Conservation (phyloP, 176 grass and related monocot species). For the Cenchrus fungigraminus region DNA sequence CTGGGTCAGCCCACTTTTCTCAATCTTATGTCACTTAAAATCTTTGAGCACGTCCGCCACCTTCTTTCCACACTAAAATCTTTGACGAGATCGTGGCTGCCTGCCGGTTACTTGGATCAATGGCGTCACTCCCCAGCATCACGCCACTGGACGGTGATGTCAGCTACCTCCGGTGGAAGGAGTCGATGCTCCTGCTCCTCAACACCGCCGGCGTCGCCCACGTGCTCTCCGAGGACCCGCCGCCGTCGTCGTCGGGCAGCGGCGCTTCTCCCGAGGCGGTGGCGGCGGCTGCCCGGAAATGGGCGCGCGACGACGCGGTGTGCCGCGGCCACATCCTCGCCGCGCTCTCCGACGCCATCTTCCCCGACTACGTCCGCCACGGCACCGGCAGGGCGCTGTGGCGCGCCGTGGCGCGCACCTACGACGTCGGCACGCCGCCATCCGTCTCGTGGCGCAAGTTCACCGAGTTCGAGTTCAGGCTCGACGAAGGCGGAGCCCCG, state of each 20-base stretch:
- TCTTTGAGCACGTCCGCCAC: no score
- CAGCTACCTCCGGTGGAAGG: slow-evolving; percentile 46
- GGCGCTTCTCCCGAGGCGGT: not conserved
- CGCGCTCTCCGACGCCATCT: slow-evolving; percentile 26
- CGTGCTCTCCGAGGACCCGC: slow-evolving; percentile 14
- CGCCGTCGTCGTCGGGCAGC: not conserved
- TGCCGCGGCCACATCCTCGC: slow-evolving; percentile 39
- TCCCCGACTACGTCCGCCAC: slow-evolving; percentile 15
- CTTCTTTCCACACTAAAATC: no score
- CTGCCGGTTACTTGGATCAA: no score
- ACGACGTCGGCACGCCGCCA: not conserved
- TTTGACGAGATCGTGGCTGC: no score
- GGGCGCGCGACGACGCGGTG: slow-evolving; percentile 33
- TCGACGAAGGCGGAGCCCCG: not conserved
- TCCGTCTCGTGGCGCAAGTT: not conserved
- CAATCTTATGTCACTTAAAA: no score
- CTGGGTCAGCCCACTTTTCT: no score
- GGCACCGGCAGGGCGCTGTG: slow-evolving; percentile 20
- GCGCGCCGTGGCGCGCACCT: slow-evolving; percentile 25
- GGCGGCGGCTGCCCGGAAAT: not conserved
- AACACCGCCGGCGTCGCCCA: slow-evolving; percentile 35
- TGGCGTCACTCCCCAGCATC: no score
- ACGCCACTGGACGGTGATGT: not conserved
- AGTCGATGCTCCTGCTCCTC: slow-evolving; percentile 49
- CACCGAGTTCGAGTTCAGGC: not conserved